Evolutionary conservation across 129 eudicot genomes (phyloP), one percentile per base, ranked within the genome.

Genomic region (sunflower (Helianthus annuus)): DNA sequence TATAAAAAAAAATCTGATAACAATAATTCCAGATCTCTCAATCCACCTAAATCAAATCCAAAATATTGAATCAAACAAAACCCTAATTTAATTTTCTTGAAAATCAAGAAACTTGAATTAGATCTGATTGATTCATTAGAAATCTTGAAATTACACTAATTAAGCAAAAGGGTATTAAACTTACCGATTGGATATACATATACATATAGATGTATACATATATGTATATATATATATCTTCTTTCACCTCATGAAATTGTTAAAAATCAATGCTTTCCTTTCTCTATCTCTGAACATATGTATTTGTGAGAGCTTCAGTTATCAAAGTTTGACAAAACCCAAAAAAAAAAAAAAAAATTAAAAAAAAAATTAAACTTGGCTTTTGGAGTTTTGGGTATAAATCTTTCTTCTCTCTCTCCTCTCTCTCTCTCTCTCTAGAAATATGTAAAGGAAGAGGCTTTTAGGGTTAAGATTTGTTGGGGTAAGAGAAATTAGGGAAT

Each of bases 1-100:
- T 48, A 6, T 38, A 12, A 48, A 73, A 13, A 45, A 54, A 6
- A 34, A 71, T 71, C 54, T 39, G 14, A 55, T 22, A 68, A 53
- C 75, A n/a, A 39, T 1, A 19, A 55, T 19, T 53, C 14, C 75
- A 78, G 97, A 90, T 90, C 91, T 83, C 78, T n/a, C 46, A 42
- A 40, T 40, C 45, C 9, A 5, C 45, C 45, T 40, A 40, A 40
- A 40, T 40, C 45, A 40, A 40, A 40, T 42, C 10, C 10, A 32
- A 49, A 36, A 42, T 15, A 60, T 59, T 40, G 19, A 60, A 60
- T 32, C 45, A 60, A 45, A 65, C 38, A 57, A 2, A 67, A 45
- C 70, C 58, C 69, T 49, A 69, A 69, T 57, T 64, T 55, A 36
- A 57, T 69, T 16, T 36, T 27, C 48, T 69, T 69, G 44, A 57